These are phyloP conservation scores for Dendrocalamus sinicus DNA, from an alignment of 176 grass and related monocot genomes.

Conservation along the genomic window DNA sequence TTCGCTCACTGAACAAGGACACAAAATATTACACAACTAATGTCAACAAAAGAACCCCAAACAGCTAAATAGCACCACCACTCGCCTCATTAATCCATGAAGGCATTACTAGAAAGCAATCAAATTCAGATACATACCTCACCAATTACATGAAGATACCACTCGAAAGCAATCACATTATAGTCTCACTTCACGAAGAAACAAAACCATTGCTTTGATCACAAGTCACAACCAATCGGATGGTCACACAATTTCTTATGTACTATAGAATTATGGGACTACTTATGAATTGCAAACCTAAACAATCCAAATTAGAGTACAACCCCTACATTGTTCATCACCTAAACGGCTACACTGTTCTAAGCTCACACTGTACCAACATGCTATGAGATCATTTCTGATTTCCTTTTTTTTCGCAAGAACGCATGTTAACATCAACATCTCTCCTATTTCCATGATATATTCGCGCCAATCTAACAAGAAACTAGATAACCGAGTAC, in stretches of 20 bases:
- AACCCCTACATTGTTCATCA: background rate
- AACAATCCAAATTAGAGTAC: background rate
- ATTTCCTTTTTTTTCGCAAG: background rate
- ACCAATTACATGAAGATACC: background rate
- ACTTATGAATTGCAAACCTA: background rate
- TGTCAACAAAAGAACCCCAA: background rate
- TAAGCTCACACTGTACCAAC: background rate
- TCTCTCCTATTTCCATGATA: background rate
- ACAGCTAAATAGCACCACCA: background rate
- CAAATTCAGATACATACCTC: background rate
- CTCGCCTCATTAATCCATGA: background rate
- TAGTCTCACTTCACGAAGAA: background rate
- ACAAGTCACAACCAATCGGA: background rate
- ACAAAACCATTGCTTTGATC: background rate
- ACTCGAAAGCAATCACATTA: background rate
- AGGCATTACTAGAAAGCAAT: background rate
- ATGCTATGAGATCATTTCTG: background rate
- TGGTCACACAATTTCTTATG: background rate
- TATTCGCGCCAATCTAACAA: background rate
- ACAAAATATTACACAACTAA: constrained; percentile 1
- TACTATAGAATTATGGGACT: background rate
- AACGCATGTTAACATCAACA: background rate
- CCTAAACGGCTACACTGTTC: background rate
- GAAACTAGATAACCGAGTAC: background rate
- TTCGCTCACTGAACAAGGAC: constrained; percentile 57